These are phyloP conservation scores for Miamiensis avidus DNA, from an alignment of 169 alveolate species.

Conservation along the genomic window DNA sequence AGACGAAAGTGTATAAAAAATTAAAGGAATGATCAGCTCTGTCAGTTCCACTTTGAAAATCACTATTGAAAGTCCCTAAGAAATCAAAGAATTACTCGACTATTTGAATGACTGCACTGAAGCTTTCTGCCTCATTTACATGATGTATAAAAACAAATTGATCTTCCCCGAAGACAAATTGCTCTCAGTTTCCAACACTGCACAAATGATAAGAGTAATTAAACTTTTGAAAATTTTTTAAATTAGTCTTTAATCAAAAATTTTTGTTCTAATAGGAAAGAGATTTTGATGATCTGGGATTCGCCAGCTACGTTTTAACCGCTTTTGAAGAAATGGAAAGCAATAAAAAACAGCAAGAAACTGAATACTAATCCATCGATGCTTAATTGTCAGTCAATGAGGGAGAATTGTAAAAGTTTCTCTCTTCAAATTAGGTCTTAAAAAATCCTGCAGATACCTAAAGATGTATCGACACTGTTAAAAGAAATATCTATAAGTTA, in stretches of 20 bases:
- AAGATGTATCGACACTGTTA: not conserved
- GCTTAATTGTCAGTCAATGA: not conserved
- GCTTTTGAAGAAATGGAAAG: conserved; percentile 13
- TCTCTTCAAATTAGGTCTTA: not conserved
- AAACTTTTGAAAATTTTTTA: no score
- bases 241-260: not conserved
- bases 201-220: conserved; percentile 5
- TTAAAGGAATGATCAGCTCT: not conserved
- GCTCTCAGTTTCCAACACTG: not conserved
- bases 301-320: conserved; percentile 13
- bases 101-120: conserved; percentile 12
- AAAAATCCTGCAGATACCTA: not conserved
- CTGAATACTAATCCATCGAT: not conserved
- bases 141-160: conserved; percentile 11
- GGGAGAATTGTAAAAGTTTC: not conserved
- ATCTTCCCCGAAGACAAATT: conserved; percentile 24
- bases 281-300: conserved; percentile 10
- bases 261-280: conserved; percentile 14
- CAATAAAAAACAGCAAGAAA: not conserved
- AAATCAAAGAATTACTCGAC: not conserved
- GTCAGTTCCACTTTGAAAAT: not conserved
- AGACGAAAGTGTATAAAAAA: not conserved
- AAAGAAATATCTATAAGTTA: not conserved
- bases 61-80: not conserved
- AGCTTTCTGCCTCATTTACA: conserved; percentile 3